Evolutionary conservation across 805 yeast species (phyloP).

Genomic region (Ogataea neopini): DNA sequence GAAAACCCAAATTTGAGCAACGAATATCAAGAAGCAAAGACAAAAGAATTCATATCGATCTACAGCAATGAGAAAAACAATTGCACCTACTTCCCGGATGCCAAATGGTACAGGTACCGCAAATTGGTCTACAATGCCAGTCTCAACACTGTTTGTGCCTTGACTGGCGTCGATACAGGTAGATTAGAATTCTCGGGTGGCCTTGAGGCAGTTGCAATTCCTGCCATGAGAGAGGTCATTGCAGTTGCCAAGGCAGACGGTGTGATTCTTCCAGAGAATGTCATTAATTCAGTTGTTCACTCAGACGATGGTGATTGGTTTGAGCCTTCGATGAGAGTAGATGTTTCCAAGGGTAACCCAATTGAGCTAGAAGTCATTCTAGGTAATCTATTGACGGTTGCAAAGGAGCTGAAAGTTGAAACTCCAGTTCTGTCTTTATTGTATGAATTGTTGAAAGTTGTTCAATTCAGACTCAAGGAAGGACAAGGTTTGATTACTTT

Average conservation of each 20-base stretch:
- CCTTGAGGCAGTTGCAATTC: conserved; percentile 42
- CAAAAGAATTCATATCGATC: conserved; percentile 46
- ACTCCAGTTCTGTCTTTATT: conserved; percentile 63
- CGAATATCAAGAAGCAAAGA: conserved; percentile 36
- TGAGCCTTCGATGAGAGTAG: conserved; percentile 73
- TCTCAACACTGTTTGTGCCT: conserved; percentile 60
- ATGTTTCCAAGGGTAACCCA: conserved; percentile 58
- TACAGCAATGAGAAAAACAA: conserved; percentile 47
- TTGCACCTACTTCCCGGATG: conserved; percentile 43
- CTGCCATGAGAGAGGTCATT: conserved; percentile 69
- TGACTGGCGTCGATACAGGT: conserved; percentile 61
- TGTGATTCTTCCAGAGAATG: conserved; percentile 47
- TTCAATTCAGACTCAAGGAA: conserved; percentile 65
- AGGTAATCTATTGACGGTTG: conserved; percentile 61
- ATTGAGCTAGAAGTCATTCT: conserved; percentile 72
- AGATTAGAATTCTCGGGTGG: conserved; percentile 49
- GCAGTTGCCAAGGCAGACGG: conserved; percentile 73
- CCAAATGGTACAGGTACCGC: conserved; percentile 56
- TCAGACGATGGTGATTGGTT: conserved; percentile 59
- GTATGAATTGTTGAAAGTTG: conserved; percentile 58
- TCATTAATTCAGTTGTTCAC: conserved; percentile 51
- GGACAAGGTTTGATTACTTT: conserved; percentile 44
- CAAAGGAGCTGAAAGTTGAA: conserved; percentile 45
- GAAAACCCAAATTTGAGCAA: conserved; percentile 38
- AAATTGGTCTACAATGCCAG: conserved; percentile 72